Evolutionary conservation across 148 eudicot species (phyloP), one percentile per base, ranked within the genome.

Genomic region (Amaranthus palmeri): DNA sequence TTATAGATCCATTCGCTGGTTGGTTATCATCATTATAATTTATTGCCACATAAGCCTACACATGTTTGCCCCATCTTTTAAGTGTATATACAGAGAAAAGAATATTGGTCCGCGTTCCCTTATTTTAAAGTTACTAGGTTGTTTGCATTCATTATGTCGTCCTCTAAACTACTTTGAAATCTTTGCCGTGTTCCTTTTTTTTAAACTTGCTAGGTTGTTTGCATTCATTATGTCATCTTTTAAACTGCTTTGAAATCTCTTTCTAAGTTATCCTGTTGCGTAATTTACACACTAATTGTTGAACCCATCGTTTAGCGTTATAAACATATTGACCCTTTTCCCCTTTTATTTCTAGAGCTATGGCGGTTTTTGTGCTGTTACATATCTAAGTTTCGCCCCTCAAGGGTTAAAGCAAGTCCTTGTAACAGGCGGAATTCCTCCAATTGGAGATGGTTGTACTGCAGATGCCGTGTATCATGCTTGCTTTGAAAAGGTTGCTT

Each of bases 361-460:
- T 75, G 98, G 98, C 54, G 98, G 98, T 61, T 95, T 95, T 76
- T 89, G 96, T 85, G 96, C 90, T 53, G 86, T 91, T 61, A 89
- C 98, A 50, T 95, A 95, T 80, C 79, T 95, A 69, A 95, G 98
- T 83, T 91, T 88, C 80, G 98, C 98, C 72, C 97, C 98, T 36
- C 81, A 91, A 85, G 98, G 98, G 67, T 79, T 95, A 59, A 84
- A 77, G 79, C 90, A 91, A 86, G 98, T 88, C 75, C 92, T 89
- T 74, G 64, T 95, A 68, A 95, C 98, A 53, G 98, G 97, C 45
- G 98, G 98, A 70, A 86, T 86, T 51, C 98, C 98, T 67, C 96
- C 97, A 41, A 70, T 95, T 55, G 88, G 83, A 65, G 80, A 82
- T 61, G 92, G 96, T 5, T 89, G 93, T 78, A 81, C 92, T 60